Percentiles rank a stretch among this genome's conserved stretches.
phyloP scores from a whole-genome alignment of 805 yeast species.

The Barnettozyma salicaria region DNA sequence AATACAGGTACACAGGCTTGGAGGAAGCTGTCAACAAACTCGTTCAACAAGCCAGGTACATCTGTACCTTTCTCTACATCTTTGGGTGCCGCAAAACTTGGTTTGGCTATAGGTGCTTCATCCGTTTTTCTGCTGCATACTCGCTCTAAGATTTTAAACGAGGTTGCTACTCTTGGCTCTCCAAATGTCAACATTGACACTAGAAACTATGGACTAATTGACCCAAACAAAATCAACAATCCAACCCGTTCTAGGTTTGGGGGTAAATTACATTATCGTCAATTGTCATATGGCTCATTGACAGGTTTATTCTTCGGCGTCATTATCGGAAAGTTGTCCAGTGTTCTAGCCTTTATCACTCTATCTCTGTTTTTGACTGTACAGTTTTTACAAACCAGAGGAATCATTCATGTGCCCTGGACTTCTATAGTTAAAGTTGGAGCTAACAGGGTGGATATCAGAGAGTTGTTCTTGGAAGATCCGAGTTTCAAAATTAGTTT shows the following conservation, averaged over 20 bases:
- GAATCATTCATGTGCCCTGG: constrained; percentile 42
- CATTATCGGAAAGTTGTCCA: constrained; percentile 51
- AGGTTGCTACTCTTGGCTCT: constrained; percentile 22
- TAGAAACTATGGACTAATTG: constrained; percentile 3
- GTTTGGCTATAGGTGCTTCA: constrained; percentile 24
- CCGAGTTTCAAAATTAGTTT: constrained; percentile 58
- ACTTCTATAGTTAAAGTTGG: constrained; percentile 34
- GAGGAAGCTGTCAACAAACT: constrained; percentile 6
- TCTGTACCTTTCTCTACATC: constrained; percentile 5
- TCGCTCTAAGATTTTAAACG: constrained; percentile 24
- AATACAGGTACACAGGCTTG: constrained; percentile 2
- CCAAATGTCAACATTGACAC: constrained; percentile 13
- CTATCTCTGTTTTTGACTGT: constrained; percentile 36
- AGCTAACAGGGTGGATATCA: constrained; percentile 37
- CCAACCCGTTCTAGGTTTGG: constrained; percentile 28
- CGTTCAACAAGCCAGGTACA: not conserved
- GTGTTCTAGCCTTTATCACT: constrained; percentile 45
- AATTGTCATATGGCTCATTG: constrained; percentile 54
- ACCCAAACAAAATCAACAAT: constrained; percentile 4
- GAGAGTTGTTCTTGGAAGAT: constrained; percentile 47
- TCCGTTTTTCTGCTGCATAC: constrained; percentile 15
- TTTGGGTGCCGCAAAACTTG: constrained; percentile 16
- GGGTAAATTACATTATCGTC: constrained; percentile 49
- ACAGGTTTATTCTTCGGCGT: constrained; percentile 53
- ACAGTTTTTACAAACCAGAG: constrained; percentile 49